phyloP scores from a whole-genome alignment of 2,329 filamentous ascomycete species.

The Fusarium sp. region DNA sequence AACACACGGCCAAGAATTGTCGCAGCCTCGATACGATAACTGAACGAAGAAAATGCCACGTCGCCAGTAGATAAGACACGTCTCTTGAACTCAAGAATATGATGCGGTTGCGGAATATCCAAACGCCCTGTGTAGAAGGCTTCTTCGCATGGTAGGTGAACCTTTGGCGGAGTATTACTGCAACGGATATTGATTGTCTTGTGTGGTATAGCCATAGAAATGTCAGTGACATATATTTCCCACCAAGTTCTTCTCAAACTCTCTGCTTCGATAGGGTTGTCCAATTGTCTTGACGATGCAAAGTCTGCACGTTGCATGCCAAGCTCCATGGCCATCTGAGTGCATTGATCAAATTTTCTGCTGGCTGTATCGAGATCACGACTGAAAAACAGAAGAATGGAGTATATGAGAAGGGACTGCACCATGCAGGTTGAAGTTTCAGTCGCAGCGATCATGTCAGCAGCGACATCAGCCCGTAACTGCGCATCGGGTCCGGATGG shows the following conservation, averaged over 20 bases:
- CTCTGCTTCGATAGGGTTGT: conserved; percentile 29
- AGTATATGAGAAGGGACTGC: conserved; percentile 27
- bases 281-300: conserved; percentile 15
- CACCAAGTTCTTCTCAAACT: conserved; percentile 40
- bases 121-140: conserved; percentile 4
- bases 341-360: conserved; percentile 17
- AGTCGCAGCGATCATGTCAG: conserved; percentile 13
- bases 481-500: conserved; percentile 15
- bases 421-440: conserved; percentile 26
- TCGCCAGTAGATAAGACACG: conserved; percentile 25
- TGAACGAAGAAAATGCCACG: conserved; percentile 35
- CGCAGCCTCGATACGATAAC: conserved; percentile 38
- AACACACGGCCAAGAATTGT: conserved; percentile 34
- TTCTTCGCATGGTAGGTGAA: conserved; percentile 37
- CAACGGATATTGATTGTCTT: conserved; percentile 27
- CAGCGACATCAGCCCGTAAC: conserved; percentile 1
- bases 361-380: conserved; percentile 11
- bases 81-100: conserved; percentile 31
- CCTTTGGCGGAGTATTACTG: conserved; percentile 20
- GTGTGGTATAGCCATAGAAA: conserved; percentile 32
- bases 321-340: conserved; percentile 30
- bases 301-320: conserved; percentile 33
- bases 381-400: conserved; percentile 11
- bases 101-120: conserved; percentile 21
- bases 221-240: conserved; percentile 39